Conservation (phyloP, 768 basidiomycete genomes). For the Russula griseocarnosa region DNA sequence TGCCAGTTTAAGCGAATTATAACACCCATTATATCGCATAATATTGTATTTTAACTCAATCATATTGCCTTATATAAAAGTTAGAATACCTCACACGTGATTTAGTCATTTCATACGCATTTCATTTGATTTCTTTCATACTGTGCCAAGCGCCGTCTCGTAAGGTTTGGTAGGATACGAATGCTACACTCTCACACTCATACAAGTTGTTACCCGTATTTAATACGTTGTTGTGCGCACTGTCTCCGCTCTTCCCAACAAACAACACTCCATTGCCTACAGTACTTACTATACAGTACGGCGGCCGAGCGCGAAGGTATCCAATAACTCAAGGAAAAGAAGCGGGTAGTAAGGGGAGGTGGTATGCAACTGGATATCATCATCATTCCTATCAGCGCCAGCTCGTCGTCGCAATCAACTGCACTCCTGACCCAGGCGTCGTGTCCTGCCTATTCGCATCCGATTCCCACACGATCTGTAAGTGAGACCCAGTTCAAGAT, state of each 20-base stretch:
- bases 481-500: not conserved
- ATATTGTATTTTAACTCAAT: no score
- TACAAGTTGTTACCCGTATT: not conserved
- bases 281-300: not conserved
- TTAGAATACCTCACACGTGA: no score
- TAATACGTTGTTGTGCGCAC: not conserved
- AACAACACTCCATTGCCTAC: not conserved
- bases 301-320: not conserved
- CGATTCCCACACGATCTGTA: constrained; percentile 53
- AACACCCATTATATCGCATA: no score
- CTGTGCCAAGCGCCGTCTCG: not conserved
- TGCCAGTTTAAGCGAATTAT: no score
- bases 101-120: no score
- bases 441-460: constrained; percentile 54
- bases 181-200: not conserved
- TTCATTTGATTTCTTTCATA: not conserved
- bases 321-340: not conserved
- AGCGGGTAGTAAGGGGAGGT: not conserved
- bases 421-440: constrained; percentile 32
- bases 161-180: not conserved
- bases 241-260: not conserved
- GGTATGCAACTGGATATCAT: not conserved
- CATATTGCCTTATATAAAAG: no score
- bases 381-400: constrained; percentile 40
- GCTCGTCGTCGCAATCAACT: constrained; percentile 38